Evolutionary conservation across 192 early-diverging fungal genomes (phyloP).

Genomic region (Endogone sp.): DNA sequence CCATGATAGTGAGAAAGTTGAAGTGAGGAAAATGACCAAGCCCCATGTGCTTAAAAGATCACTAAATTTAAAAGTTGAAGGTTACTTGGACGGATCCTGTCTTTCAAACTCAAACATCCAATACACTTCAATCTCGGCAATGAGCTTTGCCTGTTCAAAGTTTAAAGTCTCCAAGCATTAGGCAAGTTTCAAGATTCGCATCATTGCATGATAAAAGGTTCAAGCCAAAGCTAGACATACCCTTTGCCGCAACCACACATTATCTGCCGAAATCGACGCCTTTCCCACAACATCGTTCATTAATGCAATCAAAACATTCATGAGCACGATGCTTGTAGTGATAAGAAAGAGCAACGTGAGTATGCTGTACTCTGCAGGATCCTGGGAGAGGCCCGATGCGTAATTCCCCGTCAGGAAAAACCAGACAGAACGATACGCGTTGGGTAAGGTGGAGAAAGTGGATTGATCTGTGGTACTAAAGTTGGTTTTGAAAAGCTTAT

Average conservation of each 20-base stretch:
- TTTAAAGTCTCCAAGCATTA: too few relatives aligned
- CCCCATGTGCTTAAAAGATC: too few relatives aligned
- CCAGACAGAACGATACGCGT: background rate
- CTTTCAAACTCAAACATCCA: background rate
- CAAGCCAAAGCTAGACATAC: too few relatives aligned
- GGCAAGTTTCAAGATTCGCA: too few relatives aligned
- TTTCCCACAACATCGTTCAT: background rate
- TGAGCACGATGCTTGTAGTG: background rate
- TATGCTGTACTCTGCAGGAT: background rate
- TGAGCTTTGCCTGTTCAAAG: background rate
- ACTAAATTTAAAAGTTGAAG: too few relatives aligned
- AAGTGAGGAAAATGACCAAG: too few relatives aligned
- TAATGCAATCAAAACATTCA: conserved; percentile 3
- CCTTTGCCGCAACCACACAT: background rate
- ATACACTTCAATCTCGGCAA: conserved; percentile 1
- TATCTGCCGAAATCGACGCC: background rate
- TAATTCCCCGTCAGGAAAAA: conserved; percentile 1
- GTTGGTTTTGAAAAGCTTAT: background rate
- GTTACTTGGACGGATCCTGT: background rate
- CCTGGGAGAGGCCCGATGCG: background rate
- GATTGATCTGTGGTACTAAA: background rate
- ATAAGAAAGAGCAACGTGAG: conserved; percentile 2
- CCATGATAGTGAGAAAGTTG: too few relatives aligned
- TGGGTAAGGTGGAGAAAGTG: background rate
- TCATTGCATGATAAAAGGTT: too few relatives aligned